Conservation (phyloP, 768 basidiomycete genomes). For the Nidula microcarpa region DNA sequence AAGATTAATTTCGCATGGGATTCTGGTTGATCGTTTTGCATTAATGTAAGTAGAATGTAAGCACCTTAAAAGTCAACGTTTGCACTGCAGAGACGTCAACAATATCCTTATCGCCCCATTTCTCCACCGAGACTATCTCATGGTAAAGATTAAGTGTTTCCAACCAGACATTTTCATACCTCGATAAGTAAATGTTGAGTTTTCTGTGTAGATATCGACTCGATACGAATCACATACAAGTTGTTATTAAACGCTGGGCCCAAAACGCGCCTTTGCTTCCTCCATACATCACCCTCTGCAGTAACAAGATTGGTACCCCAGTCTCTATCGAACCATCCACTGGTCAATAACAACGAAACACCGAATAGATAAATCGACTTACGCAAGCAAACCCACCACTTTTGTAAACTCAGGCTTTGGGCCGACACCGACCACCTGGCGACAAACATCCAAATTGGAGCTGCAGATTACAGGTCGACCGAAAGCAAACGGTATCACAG, state of each 20-base stretch:
- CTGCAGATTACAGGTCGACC: background rate
- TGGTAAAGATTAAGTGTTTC: background rate
- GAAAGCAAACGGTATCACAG: background rate
- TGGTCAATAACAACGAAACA: background rate
- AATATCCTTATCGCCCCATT: background rate
- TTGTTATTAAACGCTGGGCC: background rate
- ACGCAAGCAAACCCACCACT: background rate
- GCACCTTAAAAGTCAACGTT: background rate
- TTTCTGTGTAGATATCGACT: background rate
- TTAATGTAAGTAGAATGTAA: too few species aligned
- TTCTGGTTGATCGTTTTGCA: too few species aligned
- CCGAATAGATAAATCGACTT: background rate
- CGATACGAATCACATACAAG: background rate
- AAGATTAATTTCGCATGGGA: background rate
- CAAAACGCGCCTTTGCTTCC: background rate
- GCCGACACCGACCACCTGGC: background rate
- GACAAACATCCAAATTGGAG: background rate
- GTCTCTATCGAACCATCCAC: too few species aligned
- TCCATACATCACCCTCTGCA: background rate
- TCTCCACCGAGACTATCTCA: background rate
- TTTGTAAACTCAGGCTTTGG: background rate
- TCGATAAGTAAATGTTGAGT: background rate
- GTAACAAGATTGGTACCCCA: background rate
- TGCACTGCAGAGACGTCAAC: background rate
- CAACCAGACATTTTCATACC: background rate